phyloP scores from a whole-genome alignment of 2,329 filamentous ascomycete genomes.

The Monosporascus sp. region DNA sequence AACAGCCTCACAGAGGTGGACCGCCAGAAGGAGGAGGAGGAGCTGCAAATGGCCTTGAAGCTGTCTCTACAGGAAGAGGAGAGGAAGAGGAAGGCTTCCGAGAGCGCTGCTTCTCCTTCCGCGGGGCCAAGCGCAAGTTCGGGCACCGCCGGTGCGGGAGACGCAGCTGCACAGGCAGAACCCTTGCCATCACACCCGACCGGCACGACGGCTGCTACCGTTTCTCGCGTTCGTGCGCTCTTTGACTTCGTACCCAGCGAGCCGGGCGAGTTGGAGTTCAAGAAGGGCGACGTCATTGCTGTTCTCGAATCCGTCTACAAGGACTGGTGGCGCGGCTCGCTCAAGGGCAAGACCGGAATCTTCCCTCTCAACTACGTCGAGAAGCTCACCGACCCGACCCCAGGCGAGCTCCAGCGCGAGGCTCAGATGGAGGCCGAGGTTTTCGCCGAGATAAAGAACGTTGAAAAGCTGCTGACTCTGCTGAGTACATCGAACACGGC shows the following conservation, averaged over 20 bases:
- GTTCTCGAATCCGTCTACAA: constrained; percentile 98
- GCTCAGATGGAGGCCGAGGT: constrained; percentile 85
- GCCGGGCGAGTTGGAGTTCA: constrained; percentile 89
- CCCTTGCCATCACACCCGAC: constrained; percentile 58
- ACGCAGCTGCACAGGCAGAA: constrained; percentile 31
- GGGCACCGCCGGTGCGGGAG: constrained; percentile 20
- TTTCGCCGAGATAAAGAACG: constrained; percentile 60
- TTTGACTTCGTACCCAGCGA: constrained; percentile 96
- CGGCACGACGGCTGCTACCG: constrained; percentile 91
- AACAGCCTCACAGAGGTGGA: constrained; percentile 84
- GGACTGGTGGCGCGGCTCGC: constrained; percentile 97
- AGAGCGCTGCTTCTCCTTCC: constrained; percentile 28
- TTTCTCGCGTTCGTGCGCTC: constrained; percentile 86
- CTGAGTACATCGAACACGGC: constrained; percentile 81
- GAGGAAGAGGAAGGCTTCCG: constrained; percentile 46
- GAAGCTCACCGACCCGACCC: constrained; percentile 90
- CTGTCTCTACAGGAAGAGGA: constrained; percentile 88
- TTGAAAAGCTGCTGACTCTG: constrained; percentile 72
- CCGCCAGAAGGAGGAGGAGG: constrained; percentile 92
- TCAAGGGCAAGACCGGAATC: constrained; percentile 92
- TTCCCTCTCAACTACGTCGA: constrained; percentile 99
- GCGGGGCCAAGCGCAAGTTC: constrained; percentile 26
- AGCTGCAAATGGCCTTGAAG: constrained; percentile 91
- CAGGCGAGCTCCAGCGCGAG: constrained; percentile 89
- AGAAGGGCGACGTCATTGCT: constrained; percentile 94